Evolutionary conservation across 1,139 yeast species (phyloP).

Genomic region (Arxiozyma slooffiae): DNA sequence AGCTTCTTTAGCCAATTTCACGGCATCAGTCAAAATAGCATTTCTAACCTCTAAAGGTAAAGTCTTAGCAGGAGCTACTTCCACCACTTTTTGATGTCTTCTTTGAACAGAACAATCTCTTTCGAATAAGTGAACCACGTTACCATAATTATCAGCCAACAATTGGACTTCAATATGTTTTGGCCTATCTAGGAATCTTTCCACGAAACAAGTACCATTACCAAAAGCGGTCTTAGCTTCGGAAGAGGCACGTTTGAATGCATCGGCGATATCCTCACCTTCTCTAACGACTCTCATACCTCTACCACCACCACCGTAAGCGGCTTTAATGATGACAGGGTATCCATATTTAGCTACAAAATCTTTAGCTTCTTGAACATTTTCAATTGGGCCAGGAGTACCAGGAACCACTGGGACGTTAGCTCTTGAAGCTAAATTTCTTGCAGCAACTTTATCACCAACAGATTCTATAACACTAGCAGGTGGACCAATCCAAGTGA

Average conservation of each 20-base stretch:
- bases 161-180: constrained; percentile 97
- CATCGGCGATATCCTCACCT: constrained; percentile 88
- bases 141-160: constrained; percentile 88
- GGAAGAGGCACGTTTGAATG: constrained; percentile 85
- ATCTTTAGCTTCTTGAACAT: constrained; percentile 62
- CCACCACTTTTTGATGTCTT: constrained; percentile 98
- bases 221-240: constrained; percentile 95
- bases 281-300: constrained; percentile 99
- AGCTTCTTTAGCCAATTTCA: constrained; percentile 76
- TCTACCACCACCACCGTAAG: constrained; percentile 99
- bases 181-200: constrained; percentile 88
- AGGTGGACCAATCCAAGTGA: constrained; percentile 95
- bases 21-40: constrained; percentile 89
- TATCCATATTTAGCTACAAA: constrained; percentile 79
- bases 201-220: constrained; percentile 96
- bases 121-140: constrained; percentile 90
- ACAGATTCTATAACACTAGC: constrained; percentile 86
- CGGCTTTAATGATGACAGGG: constrained; percentile 97
- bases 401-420: constrained; percentile 96
- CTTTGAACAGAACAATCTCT: constrained; percentile 99
- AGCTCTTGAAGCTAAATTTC: constrained; percentile 71
- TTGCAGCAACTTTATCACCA: constrained; percentile 94
- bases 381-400: constrained; percentile 91
- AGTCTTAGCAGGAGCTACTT: constrained; percentile 97
- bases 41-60: constrained; percentile 75